Conservation (phyloP, 2,329 filamentous ascomycete species). For the Atkinsonella texensis region DNA sequence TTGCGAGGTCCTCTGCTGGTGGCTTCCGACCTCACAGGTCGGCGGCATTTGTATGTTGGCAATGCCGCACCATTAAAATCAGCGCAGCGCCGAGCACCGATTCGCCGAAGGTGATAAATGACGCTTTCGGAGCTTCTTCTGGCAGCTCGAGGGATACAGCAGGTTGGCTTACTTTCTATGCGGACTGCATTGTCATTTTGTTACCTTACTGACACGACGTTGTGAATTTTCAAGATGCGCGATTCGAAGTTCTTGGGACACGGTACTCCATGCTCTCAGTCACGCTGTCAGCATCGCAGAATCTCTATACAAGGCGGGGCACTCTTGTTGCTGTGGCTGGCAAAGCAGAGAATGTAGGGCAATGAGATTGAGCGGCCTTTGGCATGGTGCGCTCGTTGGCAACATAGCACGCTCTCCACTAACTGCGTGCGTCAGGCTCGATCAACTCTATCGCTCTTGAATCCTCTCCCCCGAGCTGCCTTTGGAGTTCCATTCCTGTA, state of each 20-base stretch:
- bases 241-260: conserved; percentile 84
- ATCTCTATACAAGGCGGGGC: conserved; percentile 82
- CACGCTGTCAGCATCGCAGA: conserved; percentile 83
- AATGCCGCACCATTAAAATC: conserved; percentile 52
- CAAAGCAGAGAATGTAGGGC: conserved; percentile 72
- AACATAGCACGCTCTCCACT: neutral
- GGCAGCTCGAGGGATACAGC: conserved; percentile 35
- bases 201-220: neutral
- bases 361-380: neutral
- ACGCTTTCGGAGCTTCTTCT: conserved; percentile 42
- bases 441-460: conserved; percentile 78
- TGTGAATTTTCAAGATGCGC: conserved; percentile 57
- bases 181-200: neutral
- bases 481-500: conserved; percentile 92
- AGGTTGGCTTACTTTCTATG: conserved; percentile 26
- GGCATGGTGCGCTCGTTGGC: neutral
- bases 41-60: conserved; percentile 33
- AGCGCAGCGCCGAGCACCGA: conserved; percentile 47
- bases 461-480: conserved; percentile 66
- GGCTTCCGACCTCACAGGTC: conserved; percentile 16
- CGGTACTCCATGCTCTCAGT: conserved; percentile 92
- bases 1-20: conserved; percentile 24
- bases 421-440: conserved; percentile 47
- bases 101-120: conserved; percentile 34
- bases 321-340: conserved; percentile 84